A percentile compares a stretch with the other conserved stretches of the same genome.
Evolutionary conservation across 495 filamentous ascomycete genomes (phyloP).

Genomic region (Chaetomium tenue): DNA sequence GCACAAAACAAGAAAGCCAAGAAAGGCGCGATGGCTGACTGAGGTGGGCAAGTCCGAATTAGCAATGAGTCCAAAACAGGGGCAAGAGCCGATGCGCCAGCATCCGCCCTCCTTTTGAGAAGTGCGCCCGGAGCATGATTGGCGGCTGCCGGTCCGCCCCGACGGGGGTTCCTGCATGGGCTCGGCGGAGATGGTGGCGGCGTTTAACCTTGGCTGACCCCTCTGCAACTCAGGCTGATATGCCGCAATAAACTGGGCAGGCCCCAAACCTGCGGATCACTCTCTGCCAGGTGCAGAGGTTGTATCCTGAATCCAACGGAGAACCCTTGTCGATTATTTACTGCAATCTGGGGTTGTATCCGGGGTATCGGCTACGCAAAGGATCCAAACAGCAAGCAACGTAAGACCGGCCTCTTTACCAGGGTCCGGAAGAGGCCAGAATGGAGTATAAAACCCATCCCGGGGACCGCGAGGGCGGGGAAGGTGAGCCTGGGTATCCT

Average conservation of each 20-base stretch:
- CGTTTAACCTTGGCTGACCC: constrained; percentile 1
- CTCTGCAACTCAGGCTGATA: constrained; percentile 16
- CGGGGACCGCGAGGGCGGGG: not conserved
- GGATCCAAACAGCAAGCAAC: not conserved
- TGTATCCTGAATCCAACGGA: not conserved
- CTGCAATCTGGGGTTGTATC: constrained; percentile 18
- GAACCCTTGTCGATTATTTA: not conserved
- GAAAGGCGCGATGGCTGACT: not conserved
- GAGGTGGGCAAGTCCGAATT: not conserved
- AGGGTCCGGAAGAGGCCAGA: not conserved
- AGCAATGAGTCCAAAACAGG: not conserved
- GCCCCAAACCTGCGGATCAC: constrained; percentile 2
- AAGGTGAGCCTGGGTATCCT: not conserved
- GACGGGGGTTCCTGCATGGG: constrained; percentile 13
- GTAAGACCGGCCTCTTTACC: not conserved
- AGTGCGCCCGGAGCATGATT: not conserved
- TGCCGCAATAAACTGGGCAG: constrained; percentile 7
- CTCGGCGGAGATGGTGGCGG: not conserved
- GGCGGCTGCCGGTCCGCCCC: not conserved
- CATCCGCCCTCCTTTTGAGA: not conserved
- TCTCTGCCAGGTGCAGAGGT: not conserved
- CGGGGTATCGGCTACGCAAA: constrained; percentile 5
- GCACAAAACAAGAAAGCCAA: constrained; percentile 1
- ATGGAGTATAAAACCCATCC: constrained; percentile 1
- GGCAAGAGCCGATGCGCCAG: not conserved